A percentile compares a stretch with the other conserved stretches of the same genome.
Conservation (phyloP, 108 stramenopile species). For the Discostella stelligeroides region DNA sequence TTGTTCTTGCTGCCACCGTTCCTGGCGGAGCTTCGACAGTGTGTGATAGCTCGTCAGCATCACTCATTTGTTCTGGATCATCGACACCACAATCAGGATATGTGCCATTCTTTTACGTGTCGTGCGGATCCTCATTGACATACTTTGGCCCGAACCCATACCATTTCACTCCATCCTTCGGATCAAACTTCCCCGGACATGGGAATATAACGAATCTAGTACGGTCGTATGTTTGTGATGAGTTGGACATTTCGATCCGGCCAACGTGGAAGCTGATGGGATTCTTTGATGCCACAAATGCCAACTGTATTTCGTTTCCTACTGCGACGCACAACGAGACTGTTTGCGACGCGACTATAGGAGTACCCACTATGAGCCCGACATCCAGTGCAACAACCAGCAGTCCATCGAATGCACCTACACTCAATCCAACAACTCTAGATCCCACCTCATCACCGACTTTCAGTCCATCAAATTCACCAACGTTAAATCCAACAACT, state of each 20-base stretch:
- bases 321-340: conserved; percentile 5
- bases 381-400: too few species aligned
- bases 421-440: too few species aligned
- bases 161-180: conserved; percentile 23
- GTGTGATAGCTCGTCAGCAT: conserved; percentile 7
- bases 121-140: conserved; percentile 7
- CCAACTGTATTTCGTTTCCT: conserved; percentile 8
- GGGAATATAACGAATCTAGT: not conserved
- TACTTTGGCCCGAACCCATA: conserved; percentile 33
- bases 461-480: too few species aligned
- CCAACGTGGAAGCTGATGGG: conserved; percentile 35
- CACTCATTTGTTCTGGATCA: conserved; percentile 13
- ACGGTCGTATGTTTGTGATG: conserved; percentile 27
- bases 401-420: too few species aligned
- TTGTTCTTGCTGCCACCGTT: conserved; percentile 11
- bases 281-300: conserved; percentile 9
- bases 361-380: too few species aligned
- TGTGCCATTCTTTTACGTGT: conserved; percentile 22
- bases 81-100: conserved; percentile 15
- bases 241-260: not conserved
- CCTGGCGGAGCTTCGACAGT: not conserved
- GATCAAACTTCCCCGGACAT: conserved; percentile 18
- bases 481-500: too few species aligned
- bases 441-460: too few species aligned
- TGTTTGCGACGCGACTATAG: conserved; percentile 7